Conservation (phyloP, 2,329 filamentous ascomycete species). For the Cercospora beticola region DNA sequence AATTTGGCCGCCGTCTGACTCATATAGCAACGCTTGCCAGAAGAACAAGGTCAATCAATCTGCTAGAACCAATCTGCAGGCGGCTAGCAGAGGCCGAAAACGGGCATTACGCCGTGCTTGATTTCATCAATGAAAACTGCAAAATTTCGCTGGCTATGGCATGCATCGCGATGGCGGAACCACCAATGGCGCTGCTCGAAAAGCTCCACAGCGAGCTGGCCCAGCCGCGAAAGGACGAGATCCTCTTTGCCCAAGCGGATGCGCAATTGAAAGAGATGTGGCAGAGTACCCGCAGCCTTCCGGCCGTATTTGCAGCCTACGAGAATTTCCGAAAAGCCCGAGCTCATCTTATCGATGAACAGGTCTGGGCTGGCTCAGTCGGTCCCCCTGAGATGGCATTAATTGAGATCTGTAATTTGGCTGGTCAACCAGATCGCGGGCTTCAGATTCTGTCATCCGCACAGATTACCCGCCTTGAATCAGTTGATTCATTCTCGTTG, state of each 20-base stretch:
- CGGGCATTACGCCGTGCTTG: background rate
- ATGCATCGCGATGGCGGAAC: background rate
- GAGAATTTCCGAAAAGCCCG: background rate
- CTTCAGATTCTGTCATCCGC: slow-evolving; percentile 7
- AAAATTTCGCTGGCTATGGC: background rate
- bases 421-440: slow-evolving; percentile 15
- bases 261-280: slow-evolving; percentile 12
- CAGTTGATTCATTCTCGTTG: slow-evolving; percentile 12
- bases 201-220: background rate
- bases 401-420: slow-evolving; percentile 16
- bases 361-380: background rate
- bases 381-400: slow-evolving; percentile 12
- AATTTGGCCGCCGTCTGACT: background rate
- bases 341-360: background rate
- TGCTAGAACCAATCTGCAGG: background rate
- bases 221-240: background rate
- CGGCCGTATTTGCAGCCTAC: background rate
- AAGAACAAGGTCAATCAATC: background rate
- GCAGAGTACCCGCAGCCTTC: slow-evolving; percentile 16
- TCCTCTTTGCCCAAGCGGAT: background rate
- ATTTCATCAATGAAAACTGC: background rate
- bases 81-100: background rate
- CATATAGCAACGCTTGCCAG: background rate
- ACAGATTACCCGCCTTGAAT: background rate
- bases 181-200: background rate